Percentiles rank a stretch among this genome's conserved stretches.
Evolutionary conservation across 306 rosid genomes (phyloP).

Genomic region (Trifolium dubium): DNA sequence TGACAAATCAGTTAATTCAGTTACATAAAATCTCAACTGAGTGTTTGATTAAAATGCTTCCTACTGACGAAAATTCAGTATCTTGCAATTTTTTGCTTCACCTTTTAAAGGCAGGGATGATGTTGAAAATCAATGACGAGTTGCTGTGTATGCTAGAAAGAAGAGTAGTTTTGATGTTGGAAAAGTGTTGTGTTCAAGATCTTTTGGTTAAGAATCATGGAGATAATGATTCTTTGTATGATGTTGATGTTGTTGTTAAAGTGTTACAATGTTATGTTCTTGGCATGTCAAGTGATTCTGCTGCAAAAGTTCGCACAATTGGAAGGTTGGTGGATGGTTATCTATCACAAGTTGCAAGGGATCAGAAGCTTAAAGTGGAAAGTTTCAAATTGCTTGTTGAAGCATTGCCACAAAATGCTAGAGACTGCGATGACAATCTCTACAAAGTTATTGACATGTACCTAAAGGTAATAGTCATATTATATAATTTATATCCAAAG

Average conservation of each 20-base stretch:
- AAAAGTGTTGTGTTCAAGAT: conserved; percentile 56
- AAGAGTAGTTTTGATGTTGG: conserved; percentile 66
- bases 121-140: conserved; percentile 53
- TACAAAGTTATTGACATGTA: conserved; percentile 57
- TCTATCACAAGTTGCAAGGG: conserved; percentile 69
- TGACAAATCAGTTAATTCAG: conserved; percentile 43
- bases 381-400: conserved; percentile 63
- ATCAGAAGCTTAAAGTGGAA: conserved; percentile 57
- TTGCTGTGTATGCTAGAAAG: conserved; percentile 53
- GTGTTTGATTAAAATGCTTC: conserved; percentile 68
- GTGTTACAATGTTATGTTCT: conserved; percentile 58
- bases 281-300: conserved; percentile 37
- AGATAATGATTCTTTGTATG: conserved; percentile 50
- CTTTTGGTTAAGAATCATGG: conserved; percentile 66
- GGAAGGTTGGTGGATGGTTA: conserved; percentile 76
- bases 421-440: conserved; percentile 51
- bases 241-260: conserved; percentile 57
- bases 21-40: conserved; percentile 61
- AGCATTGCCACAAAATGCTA: conserved; percentile 54
- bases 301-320: conserved; percentile 53
- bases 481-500: background rate
- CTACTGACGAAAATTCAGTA: conserved; percentile 65
- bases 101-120: conserved; percentile 62
- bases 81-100: conserved; percentile 74
- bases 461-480: conserved; percentile 47